Conservation (phyloP, 1,284 basidiomycete species). For the Fomitiporia mediterranea region DNA sequence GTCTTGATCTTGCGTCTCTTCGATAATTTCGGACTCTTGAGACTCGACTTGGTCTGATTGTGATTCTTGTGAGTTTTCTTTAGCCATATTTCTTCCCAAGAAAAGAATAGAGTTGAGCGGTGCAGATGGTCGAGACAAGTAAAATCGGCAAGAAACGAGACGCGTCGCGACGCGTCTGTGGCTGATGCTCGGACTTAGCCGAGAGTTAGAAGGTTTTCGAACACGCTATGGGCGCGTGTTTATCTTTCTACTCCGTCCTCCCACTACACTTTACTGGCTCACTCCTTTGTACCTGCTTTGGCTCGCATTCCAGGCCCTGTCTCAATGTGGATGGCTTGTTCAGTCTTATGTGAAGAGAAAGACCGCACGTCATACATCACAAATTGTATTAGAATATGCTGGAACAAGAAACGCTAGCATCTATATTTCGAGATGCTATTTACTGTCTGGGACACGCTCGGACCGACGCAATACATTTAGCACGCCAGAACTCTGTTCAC, state of each 20-base stretch:
- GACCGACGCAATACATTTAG: background rate
- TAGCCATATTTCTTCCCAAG: background rate
- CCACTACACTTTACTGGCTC: too few relatives aligned
- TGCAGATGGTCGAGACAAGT: background rate
- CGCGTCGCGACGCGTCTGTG: constrained; percentile 19
- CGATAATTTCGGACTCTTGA: constrained; percentile 4
- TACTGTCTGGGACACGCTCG: background rate
- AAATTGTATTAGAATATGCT: too few relatives aligned
- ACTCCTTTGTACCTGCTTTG: too few relatives aligned
- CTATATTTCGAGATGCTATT: background rate
- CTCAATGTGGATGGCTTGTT: too few relatives aligned
- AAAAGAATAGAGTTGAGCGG: background rate
- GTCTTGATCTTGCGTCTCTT: background rate
- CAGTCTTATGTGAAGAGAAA: too few relatives aligned
- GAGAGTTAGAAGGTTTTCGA: background rate
- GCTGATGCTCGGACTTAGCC: background rate
- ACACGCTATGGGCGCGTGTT: too few relatives aligned
- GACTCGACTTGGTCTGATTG: background rate
- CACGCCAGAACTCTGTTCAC: background rate
- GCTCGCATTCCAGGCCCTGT: too few relatives aligned
- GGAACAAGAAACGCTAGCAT: too few relatives aligned
- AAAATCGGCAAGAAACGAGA: background rate
- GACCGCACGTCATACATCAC: too few relatives aligned
- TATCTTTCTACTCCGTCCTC: too few relatives aligned
- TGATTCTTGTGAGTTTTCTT: background rate